A percentile compares a stretch with the other conserved stretches of the same genome.
Evolutionary conservation across 2,329 filamentous ascomycete genomes (phyloP).

Genomic region (Fusarium equiseti): DNA sequence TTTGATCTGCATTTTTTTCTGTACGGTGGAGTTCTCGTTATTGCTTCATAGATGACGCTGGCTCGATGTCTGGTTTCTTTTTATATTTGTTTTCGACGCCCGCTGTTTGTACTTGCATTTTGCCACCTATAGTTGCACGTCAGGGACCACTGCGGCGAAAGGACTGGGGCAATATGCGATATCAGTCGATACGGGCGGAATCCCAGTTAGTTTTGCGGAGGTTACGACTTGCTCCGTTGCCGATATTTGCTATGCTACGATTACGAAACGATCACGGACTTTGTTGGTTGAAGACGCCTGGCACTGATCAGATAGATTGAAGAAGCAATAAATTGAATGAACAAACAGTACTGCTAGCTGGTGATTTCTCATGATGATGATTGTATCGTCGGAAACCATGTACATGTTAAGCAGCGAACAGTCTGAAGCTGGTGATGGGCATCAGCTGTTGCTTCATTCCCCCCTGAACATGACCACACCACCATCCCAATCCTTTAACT

Average conservation of each 20-base stretch:
- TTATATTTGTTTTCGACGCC: not conserved
- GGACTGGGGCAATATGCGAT: constrained; percentile 6
- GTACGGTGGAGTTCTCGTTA: not conserved
- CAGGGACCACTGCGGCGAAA: constrained; percentile 9
- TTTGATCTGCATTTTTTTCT: constrained; percentile 4
- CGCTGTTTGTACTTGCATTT: constrained; percentile 10
- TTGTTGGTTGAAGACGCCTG: constrained; percentile 16
- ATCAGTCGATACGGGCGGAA: constrained; percentile 4
- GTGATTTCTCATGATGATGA: not conserved
- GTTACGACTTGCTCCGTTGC: constrained; percentile 12
- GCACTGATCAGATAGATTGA: constrained; percentile 5
- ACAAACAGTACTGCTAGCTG: not conserved
- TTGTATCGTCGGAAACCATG: not conserved
- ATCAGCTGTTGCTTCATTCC: constrained; percentile 34
- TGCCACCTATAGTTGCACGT: constrained; percentile 6
- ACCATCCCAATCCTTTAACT: constrained; percentile 53
- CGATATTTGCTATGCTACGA: constrained; percentile 19
- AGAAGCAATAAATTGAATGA: constrained; percentile 6
- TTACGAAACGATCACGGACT: constrained; percentile 18
- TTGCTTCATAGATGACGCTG: not conserved
- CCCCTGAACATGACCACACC: constrained; percentile 55
- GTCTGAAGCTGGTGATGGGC: not conserved
- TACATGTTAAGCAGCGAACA: not conserved
- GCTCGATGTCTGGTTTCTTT: not conserved
- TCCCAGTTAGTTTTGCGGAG: constrained; percentile 11